Evolutionary conservation across 371 early-diverging fungal species (phyloP), one percentile per base, ranked within the genome.

Genomic region (Syncephalastrum sp.): DNA sequence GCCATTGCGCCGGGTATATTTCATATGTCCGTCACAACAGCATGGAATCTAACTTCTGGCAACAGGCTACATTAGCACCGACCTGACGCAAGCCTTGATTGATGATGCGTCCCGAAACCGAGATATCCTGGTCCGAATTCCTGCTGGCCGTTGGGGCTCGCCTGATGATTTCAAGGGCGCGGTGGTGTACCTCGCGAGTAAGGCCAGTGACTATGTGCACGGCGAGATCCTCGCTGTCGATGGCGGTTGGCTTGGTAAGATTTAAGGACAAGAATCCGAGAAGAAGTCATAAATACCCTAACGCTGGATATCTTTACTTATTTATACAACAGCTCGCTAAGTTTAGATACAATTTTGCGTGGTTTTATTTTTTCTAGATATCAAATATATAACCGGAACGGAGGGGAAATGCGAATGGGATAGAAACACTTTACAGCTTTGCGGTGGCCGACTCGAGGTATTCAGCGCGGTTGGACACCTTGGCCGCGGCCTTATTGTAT

Each of bases 91-190:
- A 48, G 77, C 65, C 5, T 56, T 83, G 5, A 43, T 65, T 12
- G 58, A 64, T 8, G 64, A 67, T 43, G 45, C 56, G 17, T 56
- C n/a, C 3, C 58, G 69, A 10, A 53, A 64, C 27, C 49, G 50
- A 5, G 56, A 64, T 21, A 69, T 73, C 49, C 17, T 72, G 15
- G 38, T 50, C 8, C 63, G 66, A 48, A 83, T 79, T 19, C 79
- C 83, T 27, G 61, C 76, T 19, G 68, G 72, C 4, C 64, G 81
- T 24, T 79, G 79, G 63, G 82, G 82, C 12, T 55, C 56, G 0
- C 61, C 76, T 0, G 76, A 82, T 47, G 82, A 84, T 49, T 72
- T 82, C 23, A 77, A 75, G 14, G 66, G 80, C 21, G 70, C 74
- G 14, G 70, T 67, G 10, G 59, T 72, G 8, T 84, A 68, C 52